Evolutionary conservation across 306 rosid species (phyloP), one percentile per base, ranked within the genome.

Genomic region (Rubus parviflorus): DNA sequence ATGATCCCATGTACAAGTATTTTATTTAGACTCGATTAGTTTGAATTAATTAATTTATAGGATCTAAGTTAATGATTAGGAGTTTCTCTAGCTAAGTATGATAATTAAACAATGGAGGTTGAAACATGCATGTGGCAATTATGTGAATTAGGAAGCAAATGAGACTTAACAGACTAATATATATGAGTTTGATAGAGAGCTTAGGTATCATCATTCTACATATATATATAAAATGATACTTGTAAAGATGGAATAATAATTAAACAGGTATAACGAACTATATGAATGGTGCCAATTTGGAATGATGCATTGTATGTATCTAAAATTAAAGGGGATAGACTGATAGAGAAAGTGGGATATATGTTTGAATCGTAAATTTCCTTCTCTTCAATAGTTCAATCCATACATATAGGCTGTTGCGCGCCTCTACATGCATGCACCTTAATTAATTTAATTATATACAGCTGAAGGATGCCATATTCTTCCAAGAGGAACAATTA

Each of bases 11-110:
- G 75, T 19, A 42, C 1, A 23, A 12, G 11, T 60, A 60, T 60
- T 25, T 23, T 25, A 60, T 13, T 0, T n/a, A 8, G 23, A 11
- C 17, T 13, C 16, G 41, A 30, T 60, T 60, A 60, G 0, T 22
- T 43, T 68, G 72, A 76, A 85, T 64, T 61, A 76, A 85, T 64
- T 61, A 74, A 81, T 78, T 40, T 17, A 67, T 68, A 78, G 83
- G 84, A 84, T 85, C 90, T 74, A 73, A 81, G 83, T 89, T 81
- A 81, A 89, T 86, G 86, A 85, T 86, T 82, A 85, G 82, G 75
- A 76, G 80, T 35, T 84, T 76, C 37, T 57, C 67, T 66, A 30
- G 35, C 35, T 30, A 75, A 76, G 64, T 45, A 76, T 73, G 70
- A 77, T 57, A 30, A 30, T 30, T 30, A 43, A 76, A 84, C 83